A percentile compares a stretch with the other conserved stretches of the same genome.
Conservation (phyloP, 345 rosid species). For the Ceriops zippeliana region DNA sequence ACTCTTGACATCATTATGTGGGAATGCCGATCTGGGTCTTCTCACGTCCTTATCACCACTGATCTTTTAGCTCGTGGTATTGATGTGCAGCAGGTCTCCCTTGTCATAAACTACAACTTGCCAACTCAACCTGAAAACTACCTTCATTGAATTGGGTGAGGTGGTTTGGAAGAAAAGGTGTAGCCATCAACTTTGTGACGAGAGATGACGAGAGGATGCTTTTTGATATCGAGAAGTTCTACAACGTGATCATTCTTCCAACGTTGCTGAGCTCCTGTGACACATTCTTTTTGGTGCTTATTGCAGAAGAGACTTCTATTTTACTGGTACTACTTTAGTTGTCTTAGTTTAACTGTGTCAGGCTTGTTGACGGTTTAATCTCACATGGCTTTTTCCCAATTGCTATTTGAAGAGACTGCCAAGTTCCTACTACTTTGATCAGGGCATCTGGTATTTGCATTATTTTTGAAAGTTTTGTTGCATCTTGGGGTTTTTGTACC, state of each 20-base stretch:
- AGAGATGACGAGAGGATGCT: slow-evolving; percentile 43
- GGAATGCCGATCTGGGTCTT: slow-evolving; percentile 49
- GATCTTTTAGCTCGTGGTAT: slow-evolving; percentile 52
- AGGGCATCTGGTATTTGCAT: not conserved
- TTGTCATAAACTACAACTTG: slow-evolving; percentile 50
- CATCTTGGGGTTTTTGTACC: not conserved
- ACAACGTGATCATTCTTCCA: slow-evolving; percentile 33
- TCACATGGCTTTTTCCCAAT: slow-evolving; percentile 27
- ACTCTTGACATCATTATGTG: slow-evolving; percentile 50
- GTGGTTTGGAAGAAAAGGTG: slow-evolving; percentile 54
- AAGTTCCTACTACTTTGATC: not conserved
- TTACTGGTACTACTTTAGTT: slow-evolving; percentile 31
- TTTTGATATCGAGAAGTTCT: slow-evolving; percentile 37
- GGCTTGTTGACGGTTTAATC: slow-evolving; percentile 35
- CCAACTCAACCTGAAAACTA: slow-evolving; percentile 54
- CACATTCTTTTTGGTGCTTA: slow-evolving; percentile 28
- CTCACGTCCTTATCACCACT: slow-evolving; percentile 47
- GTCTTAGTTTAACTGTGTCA: slow-evolving; percentile 26
- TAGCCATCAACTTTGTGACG: slow-evolving; percentile 46
- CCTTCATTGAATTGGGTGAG: slow-evolving; percentile 52
- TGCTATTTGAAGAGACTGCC: slow-evolving; percentile 18
- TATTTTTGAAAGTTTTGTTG: slow-evolving; percentile 18
- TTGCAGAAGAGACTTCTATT: slow-evolving; percentile 28
- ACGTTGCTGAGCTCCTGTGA: slow-evolving; percentile 51
- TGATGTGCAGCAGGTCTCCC: slow-evolving; percentile 52